phyloP scores from a whole-genome alignment of 371 early-diverging fungal genomes.

The Mucor velutinosus region DNA sequence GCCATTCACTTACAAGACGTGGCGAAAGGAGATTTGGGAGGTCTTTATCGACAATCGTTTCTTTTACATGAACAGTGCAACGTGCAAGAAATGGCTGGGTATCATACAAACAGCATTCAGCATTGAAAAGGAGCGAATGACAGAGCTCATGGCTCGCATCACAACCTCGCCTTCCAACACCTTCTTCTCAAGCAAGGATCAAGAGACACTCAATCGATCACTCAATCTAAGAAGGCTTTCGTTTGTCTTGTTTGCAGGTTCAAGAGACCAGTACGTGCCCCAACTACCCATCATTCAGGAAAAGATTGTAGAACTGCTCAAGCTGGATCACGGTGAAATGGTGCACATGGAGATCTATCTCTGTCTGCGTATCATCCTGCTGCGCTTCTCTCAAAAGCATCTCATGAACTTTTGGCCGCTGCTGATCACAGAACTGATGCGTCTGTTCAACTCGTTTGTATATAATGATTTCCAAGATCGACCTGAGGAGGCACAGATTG shows the following conservation, averaged over 20 bases:
- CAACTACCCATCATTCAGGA: conserved; percentile 86
- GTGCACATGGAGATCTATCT: conserved; percentile 85
- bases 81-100: conserved; percentile 65
- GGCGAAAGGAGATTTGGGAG: conserved; percentile 86
- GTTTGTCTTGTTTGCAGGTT: conserved; percentile 78
- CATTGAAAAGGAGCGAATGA: conserved; percentile 75
- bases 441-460: conserved; percentile 60
- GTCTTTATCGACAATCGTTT: conserved; percentile 74
- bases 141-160: conserved; percentile 73
- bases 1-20: conserved; percentile 67
- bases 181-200: conserved; percentile 83
- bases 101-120: conserved; percentile 69
- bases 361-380: conserved; percentile 79
- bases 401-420: conserved; percentile 91
- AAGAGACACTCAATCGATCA: conserved; percentile 74
- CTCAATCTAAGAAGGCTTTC: conserved; percentile 75
- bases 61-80: conserved; percentile 61
- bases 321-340: conserved; percentile 63
- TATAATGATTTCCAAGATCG: conserved; percentile 49
- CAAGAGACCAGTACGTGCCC: conserved; percentile 77
- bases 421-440: conserved; percentile 83
- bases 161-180: conserved; percentile 72
- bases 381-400: conserved; percentile 78
- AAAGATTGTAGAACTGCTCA: conserved; percentile 86
- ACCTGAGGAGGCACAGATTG: conserved; percentile 73